Conservation (phyloP, 768 basidiomycete species). For the Boletus rubroflammeus region DNA sequence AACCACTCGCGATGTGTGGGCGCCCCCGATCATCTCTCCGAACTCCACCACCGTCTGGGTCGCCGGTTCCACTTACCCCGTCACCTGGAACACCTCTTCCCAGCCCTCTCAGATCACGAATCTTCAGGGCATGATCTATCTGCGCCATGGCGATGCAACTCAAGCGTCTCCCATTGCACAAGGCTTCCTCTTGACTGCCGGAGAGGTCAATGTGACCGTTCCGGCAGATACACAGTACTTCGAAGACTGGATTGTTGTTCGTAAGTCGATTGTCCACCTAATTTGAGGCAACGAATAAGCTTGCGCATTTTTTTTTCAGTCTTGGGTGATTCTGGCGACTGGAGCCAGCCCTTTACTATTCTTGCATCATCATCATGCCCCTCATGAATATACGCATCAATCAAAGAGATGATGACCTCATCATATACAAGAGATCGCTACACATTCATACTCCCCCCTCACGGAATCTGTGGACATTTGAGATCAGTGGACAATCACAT, state of each 20-base stretch:
- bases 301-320: constrained; percentile 30
- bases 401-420: constrained; percentile 15
- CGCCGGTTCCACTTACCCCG: constrained; percentile 37
- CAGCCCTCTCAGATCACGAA: constrained; percentile 49
- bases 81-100: constrained; percentile 45
- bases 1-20: constrained; percentile 44
- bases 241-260: constrained; percentile 40
- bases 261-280: constrained; percentile 34
- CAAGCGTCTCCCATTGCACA: constrained; percentile 35
- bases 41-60: constrained; percentile 37
- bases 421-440: constrained; percentile 4
- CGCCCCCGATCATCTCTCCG: constrained; percentile 41
- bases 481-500: constrained; percentile 9
- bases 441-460: background rate
- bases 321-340: constrained; percentile 54
- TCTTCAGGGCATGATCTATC: constrained; percentile 37
- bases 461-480: constrained; percentile 14
- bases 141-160: constrained; percentile 36
- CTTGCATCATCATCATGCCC: constrained; percentile 14
- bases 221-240: constrained; percentile 36
- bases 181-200: constrained; percentile 36
- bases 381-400: constrained; percentile 1
- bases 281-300: background rate
- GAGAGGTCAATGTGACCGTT: constrained; percentile 37
- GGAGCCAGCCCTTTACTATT: constrained; percentile 45